These are phyloP conservation scores for Wallemia hederae DNA, from an alignment of 1,284 basidiomycete genomes.

Conservation along the genomic window DNA sequence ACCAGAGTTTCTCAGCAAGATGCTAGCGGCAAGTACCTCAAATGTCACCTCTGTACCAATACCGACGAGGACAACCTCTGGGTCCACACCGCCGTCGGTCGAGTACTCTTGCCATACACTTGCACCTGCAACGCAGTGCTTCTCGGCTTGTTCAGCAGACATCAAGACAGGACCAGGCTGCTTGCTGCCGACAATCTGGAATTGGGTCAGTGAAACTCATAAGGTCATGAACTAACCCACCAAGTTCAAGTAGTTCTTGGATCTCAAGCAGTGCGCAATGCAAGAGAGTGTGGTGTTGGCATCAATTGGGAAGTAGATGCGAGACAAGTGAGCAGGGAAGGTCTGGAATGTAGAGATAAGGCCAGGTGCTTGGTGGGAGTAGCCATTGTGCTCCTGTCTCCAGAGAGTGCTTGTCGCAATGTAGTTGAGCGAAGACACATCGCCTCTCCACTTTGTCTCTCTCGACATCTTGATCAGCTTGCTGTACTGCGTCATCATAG, in stretches of 20 bases:
- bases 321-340: slow-evolving; percentile 37
- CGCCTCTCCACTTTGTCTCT: slow-evolving; percentile 24
- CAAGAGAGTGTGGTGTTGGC: slow-evolving; percentile 49
- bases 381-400: slow-evolving; percentile 30
- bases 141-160: slow-evolving; percentile 16
- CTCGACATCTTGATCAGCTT: slow-evolving; percentile 46
- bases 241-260: slow-evolving; percentile 55
- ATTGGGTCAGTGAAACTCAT: slow-evolving; percentile 8
- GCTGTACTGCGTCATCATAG: slow-evolving; percentile 28
- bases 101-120: slow-evolving; percentile 21
- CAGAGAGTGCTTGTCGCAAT: slow-evolving; percentile 55
- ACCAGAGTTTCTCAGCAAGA: slow-evolving; percentile 13
- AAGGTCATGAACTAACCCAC: slow-evolving; percentile 2
- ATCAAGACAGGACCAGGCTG: slow-evolving; percentile 14
- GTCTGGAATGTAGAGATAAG: slow-evolving; percentile 56
- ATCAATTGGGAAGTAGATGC: slow-evolving; percentile 71
- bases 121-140: slow-evolving; percentile 15
- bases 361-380: slow-evolving; percentile 33
- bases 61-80: slow-evolving; percentile 23
- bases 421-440: slow-evolving; percentile 48
- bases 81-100: slow-evolving; percentile 19
- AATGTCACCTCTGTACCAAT: slow-evolving; percentile 21
- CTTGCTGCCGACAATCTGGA: slow-evolving; percentile 15
- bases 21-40: slow-evolving; percentile 17
- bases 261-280: slow-evolving; percentile 46